Evolutionary conservation across 805 yeast genomes (phyloP).

Genomic region (Ogataea siamensis): DNA sequence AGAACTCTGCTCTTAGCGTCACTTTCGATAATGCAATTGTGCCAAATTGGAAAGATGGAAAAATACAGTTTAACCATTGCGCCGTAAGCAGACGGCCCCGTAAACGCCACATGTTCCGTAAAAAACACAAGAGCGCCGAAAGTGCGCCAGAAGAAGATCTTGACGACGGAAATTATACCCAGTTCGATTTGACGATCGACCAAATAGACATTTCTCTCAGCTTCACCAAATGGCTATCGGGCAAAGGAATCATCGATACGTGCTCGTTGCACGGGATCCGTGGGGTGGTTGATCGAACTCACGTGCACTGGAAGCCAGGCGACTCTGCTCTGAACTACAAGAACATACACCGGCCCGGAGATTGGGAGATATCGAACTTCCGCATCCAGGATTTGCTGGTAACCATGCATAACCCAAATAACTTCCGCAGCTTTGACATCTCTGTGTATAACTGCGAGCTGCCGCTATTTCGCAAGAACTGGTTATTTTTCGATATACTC

Average conservation of each 20-base stretch:
- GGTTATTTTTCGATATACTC: slow-evolving; percentile 86
- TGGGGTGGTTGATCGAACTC: slow-evolving; percentile 90
- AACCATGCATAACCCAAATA: slow-evolving; percentile 76
- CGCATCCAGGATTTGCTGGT: slow-evolving; percentile 82
- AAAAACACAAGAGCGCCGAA: slow-evolving; percentile 12
- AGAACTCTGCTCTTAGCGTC: slow-evolving; percentile 77
- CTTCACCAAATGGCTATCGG: slow-evolving; percentile 83
- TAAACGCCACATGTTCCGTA: slow-evolving; percentile 32
- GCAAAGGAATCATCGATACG: slow-evolving; percentile 80
- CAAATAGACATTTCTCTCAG: slow-evolving; percentile 78
- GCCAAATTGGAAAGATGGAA: slow-evolving; percentile 90
- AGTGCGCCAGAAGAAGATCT: slow-evolving; percentile 32
- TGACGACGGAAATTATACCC: slow-evolving; percentile 95
- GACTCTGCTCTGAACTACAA: slow-evolving; percentile 83
- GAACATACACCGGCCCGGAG: slow-evolving; percentile 76
- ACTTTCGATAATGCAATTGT: slow-evolving; percentile 92
- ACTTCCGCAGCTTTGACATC: slow-evolving; percentile 79
- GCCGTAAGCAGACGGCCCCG: slow-evolving; percentile 82
- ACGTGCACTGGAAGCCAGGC: slow-evolving; percentile 75
- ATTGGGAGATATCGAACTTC: slow-evolving; percentile 85
- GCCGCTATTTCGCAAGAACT: slow-evolving; percentile 79
- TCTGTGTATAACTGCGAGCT: slow-evolving; percentile 86
- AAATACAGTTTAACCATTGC: slow-evolving; percentile 78
- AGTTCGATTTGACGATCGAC: slow-evolving; percentile 87
- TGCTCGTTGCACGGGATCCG: slow-evolving; percentile 80